phyloP scores from a whole-genome alignment of 768 basidiomycete species.

The Hygrophoropsis aurantiaca region DNA sequence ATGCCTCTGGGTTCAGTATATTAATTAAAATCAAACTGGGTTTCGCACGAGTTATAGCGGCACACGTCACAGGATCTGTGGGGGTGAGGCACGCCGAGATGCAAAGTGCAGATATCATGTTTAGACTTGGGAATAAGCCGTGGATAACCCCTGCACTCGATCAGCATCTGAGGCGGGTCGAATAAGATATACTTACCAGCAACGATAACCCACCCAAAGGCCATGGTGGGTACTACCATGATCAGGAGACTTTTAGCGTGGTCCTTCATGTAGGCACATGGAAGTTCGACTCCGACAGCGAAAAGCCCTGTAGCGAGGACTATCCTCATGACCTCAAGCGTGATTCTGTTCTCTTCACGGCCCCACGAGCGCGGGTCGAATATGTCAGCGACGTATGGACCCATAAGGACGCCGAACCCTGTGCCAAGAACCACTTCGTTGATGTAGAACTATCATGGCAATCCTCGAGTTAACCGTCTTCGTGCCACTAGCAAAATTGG shows the following conservation, averaged over 20 bases:
- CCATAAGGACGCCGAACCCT: slow-evolving; percentile 55
- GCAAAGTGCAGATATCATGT: slow-evolving; percentile 74
- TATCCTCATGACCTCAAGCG: slow-evolving; percentile 83
- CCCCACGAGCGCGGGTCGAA: slow-evolving; percentile 83
- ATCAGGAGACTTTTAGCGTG: slow-evolving; percentile 70
- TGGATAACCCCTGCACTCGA: slow-evolving; percentile 57
- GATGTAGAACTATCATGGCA: slow-evolving; percentile 62
- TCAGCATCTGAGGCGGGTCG: not conserved
- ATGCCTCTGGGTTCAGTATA: not conserved
- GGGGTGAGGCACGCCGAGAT: slow-evolving; percentile 90
- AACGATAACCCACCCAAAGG: slow-evolving; percentile 78
- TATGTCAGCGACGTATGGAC: slow-evolving; percentile 68
- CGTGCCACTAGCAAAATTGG: not conserved
- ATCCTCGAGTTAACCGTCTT: not conserved
- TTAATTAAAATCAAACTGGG: not conserved
- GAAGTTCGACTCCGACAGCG: slow-evolving; percentile 93
- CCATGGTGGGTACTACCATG: slow-evolving; percentile 84
- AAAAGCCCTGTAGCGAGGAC: slow-evolving; percentile 93
- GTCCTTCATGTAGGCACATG: slow-evolving; percentile 76
- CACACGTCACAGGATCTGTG: slow-evolving; percentile 93
- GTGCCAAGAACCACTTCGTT: slow-evolving; percentile 96
- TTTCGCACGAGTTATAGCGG: slow-evolving; percentile 67
- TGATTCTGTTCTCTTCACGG: slow-evolving; percentile 53
- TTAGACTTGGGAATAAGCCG: slow-evolving; percentile 68
- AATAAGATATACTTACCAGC: slow-evolving; percentile 45